Conservation (phyloP, 1,284 basidiomycete species). For the Austropuccinia psidii region DNA sequence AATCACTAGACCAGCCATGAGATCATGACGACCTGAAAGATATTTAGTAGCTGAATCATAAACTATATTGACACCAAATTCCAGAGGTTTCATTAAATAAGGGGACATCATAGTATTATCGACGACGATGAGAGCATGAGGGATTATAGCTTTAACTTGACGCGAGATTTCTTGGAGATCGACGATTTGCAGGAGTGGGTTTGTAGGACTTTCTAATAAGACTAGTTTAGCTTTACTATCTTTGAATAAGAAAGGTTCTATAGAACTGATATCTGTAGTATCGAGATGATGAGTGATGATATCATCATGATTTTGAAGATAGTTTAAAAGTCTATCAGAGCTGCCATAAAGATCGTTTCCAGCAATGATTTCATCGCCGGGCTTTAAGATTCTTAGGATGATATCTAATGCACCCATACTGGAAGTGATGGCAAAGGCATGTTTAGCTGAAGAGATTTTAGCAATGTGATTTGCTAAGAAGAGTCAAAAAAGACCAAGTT, state of each 20-base stretch:
- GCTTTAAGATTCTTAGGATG: constrained; percentile 85
- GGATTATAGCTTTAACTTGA: constrained; percentile 70
- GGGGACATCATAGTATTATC: constrained; percentile 99
- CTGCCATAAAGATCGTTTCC: constrained; percentile 96
- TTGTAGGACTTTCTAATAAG: constrained; percentile 92
- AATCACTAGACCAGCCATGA: constrained; percentile 93
- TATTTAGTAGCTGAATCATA: constrained; percentile 99
- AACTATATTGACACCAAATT: constrained; percentile 91
- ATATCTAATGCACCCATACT: constrained; percentile 98
- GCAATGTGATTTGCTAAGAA: constrained; percentile 75
- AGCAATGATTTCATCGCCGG: constrained; percentile 88
- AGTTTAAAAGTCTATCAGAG: constrained; percentile 81
- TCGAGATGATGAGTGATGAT: constrained; percentile 90
- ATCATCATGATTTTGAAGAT: constrained; percentile 76
- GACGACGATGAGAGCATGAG: constrained; percentile 73
- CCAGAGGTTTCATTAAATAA: constrained; percentile 88
- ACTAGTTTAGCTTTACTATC: constrained; percentile 73
- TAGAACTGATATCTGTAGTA: constrained; percentile 65
- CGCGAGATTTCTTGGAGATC: constrained; percentile 75
- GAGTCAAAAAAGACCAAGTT: background rate
- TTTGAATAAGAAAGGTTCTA: constrained; percentile 60
- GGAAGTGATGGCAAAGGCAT: constrained; percentile 84
- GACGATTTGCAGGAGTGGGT: constrained; percentile 90
- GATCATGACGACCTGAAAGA: constrained; percentile 93
- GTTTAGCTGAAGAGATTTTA: constrained; percentile 78